Percentiles rank a stretch among this genome's conserved stretches.
These are phyloP conservation scores for Boechera divaricarpa DNA, from an alignment of 345 rosid species.

Conservation along the genomic window DNA sequence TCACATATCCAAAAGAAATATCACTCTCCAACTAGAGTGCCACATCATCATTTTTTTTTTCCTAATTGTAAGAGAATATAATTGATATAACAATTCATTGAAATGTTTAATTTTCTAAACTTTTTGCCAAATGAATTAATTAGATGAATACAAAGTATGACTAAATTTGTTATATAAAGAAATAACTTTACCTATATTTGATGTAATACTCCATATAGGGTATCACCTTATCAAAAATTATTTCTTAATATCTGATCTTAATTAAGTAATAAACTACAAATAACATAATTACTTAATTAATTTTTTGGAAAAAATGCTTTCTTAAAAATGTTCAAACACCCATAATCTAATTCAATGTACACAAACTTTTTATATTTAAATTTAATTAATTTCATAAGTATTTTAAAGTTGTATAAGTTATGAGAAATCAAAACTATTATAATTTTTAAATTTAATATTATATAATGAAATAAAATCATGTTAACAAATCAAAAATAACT, in stretches of 20 bases:
- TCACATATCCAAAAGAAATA: background rate
- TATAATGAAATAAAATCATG: too few relatives aligned
- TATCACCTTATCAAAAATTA: background rate
- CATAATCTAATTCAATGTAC: too few relatives aligned
- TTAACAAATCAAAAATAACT: background rate
- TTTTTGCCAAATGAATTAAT: background rate
- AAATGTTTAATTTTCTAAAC: too few relatives aligned
- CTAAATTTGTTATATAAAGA: background rate
- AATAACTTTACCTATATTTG: background rate
- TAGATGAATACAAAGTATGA: background rate
- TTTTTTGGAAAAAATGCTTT: too few relatives aligned
- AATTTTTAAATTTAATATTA: background rate
- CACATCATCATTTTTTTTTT: background rate
- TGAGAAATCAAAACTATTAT: background rate
- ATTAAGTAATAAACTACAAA: background rate
- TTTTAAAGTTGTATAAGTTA: background rate
- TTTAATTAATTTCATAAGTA: background rate
- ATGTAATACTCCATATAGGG: background rate
- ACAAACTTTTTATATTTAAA: background rate
- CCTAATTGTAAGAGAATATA: background rate
- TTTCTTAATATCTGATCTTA: too few relatives aligned
- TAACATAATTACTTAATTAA: background rate
- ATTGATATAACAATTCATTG: too few relatives aligned
- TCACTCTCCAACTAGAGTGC: too few relatives aligned
- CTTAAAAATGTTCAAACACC: too few relatives aligned